Evolutionary conservation across 352 stramenopile genomes (phyloP), one percentile per base, ranked within the genome.

Genomic region (Phytopythium aichiense): DNA sequence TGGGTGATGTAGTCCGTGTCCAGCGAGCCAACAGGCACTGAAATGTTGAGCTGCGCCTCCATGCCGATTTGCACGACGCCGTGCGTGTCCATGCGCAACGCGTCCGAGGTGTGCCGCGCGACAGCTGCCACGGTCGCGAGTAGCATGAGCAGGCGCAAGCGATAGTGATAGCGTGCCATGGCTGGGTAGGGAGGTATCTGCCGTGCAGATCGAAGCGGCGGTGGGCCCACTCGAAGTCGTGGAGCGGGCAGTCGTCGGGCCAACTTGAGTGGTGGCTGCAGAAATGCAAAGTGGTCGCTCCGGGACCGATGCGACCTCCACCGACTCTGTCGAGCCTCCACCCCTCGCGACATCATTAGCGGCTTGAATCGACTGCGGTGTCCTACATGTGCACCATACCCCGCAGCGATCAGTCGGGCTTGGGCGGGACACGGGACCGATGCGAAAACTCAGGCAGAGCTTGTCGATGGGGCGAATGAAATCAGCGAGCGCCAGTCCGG

Each of bases 1-100:
- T 85, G 70, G 48, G 71, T 66, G 50, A 85, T 71, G 40, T 73
- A 18, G 56, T 83, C 65, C 42, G 79, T 33, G 35, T 66, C 64
- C 33, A 63, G 70, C n/a, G 53, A 57, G 9, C 66, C 71, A 15
- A 67, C 65, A 0, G 61, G 50, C 1, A 79, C 69, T 2, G 54
- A 48, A 48, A 83, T 42, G 45, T 75, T 50, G 7, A 81, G 61
- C 11, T 56, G 2, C 31, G 81, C 71, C 1, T 60, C 76, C 4
- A 66, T 69, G 28, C 78, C 75, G 18, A 82, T 65, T 52, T 80
- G 66, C 30, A 73, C 57, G 52, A 80, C 61, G 8, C 68, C 73
- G 43, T 76, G 71, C 55, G 67, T 55, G 31, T 64, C 65, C 35
- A 53, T 8, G 9, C 4, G 16, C 7, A 57, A n/a, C 30, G 51